A percentile compares a stretch with the other conserved stretches of the same genome.
Conservation (phyloP, 2,329 filamentous ascomycete genomes). For the Colletotrichum gloeosporioides region DNA sequence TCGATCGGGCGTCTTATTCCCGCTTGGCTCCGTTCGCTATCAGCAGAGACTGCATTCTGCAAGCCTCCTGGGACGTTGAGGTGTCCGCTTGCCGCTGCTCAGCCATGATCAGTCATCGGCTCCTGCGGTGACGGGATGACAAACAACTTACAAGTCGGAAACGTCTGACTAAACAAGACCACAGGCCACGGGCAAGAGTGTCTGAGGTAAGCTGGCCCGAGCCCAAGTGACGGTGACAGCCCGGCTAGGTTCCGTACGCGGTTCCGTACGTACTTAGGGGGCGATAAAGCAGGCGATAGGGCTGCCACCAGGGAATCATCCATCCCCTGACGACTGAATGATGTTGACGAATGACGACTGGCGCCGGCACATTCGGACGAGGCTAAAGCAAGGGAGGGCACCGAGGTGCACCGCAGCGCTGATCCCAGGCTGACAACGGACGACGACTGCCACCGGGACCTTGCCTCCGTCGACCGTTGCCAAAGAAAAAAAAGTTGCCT, state of each 20-base stretch:
- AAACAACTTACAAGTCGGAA: not conserved
- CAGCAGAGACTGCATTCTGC: not conserved
- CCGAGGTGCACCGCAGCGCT: not conserved
- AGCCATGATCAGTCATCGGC: slow-evolving; percentile 3
- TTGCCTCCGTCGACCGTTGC: not conserved
- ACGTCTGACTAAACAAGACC: not conserved
- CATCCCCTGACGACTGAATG: not conserved
- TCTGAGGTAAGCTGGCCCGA: not conserved
- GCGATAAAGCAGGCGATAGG: not conserved
- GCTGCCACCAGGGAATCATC: not conserved
- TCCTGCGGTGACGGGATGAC: not conserved
- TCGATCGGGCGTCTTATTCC: not conserved
- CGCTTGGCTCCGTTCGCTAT: not conserved
- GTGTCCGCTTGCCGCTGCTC: not conserved
- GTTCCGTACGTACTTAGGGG: not conserved
- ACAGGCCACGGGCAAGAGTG: not conserved
- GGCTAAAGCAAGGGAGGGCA: not conserved
- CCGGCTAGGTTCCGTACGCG: not conserved
- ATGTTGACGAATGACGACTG: not conserved
- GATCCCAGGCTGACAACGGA: not conserved
- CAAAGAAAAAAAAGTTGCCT: not conserved
- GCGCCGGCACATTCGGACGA: not conserved
- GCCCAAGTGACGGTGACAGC: not conserved
- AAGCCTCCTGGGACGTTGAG: not conserved
- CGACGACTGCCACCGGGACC: not conserved